These are phyloP conservation scores for Plasmodium sp. DNA, from an alignment of 169 alveolate genomes.

Conservation along the genomic window DNA sequence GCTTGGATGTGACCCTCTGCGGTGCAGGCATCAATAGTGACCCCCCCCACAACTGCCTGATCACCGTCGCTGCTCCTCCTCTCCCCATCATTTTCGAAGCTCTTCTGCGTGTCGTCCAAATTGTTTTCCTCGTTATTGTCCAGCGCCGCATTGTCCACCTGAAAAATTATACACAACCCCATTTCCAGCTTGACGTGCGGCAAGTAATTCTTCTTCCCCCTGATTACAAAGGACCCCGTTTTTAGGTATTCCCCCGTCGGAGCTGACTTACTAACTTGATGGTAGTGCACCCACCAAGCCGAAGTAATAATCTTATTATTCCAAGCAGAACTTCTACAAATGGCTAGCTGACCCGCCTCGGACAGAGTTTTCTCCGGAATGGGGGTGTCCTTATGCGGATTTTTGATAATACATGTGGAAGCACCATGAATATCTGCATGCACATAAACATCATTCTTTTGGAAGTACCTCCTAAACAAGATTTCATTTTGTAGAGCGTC, in stretches of 20 bases:
- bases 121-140: not conserved
- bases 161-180: slow-evolving; percentile 92
- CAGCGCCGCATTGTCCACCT: slow-evolving; percentile 5
- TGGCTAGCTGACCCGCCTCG: slow-evolving; percentile 90
- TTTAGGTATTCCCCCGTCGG: slow-evolving; percentile 95
- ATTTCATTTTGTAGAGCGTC: slow-evolving; percentile 97
- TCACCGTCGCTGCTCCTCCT: not conserved
- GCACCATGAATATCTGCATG: slow-evolving; percentile 99
- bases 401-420: slow-evolving; percentile 95
- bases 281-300: slow-evolving; percentile 98
- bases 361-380: slow-evolving; percentile 87
- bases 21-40: not conserved
- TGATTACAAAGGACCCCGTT: slow-evolving; percentile 95
- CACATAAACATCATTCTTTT: slow-evolving; percentile 93
- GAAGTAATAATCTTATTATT: slow-evolving; percentile 91
- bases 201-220: slow-evolving; percentile 96
- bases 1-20: not conserved
- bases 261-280: slow-evolving; percentile 97
- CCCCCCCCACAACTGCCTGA: not conserved
- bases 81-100: not conserved
- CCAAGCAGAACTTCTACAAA: slow-evolving; percentile 96
- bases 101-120: slow-evolving; percentile 5
- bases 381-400: slow-evolving; percentile 84
- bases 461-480: slow-evolving; percentile 93
- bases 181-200: slow-evolving; percentile 94